Evolutionary conservation across 208 protist species (phyloP).

Genomic region (Angomonas deanei): DNA sequence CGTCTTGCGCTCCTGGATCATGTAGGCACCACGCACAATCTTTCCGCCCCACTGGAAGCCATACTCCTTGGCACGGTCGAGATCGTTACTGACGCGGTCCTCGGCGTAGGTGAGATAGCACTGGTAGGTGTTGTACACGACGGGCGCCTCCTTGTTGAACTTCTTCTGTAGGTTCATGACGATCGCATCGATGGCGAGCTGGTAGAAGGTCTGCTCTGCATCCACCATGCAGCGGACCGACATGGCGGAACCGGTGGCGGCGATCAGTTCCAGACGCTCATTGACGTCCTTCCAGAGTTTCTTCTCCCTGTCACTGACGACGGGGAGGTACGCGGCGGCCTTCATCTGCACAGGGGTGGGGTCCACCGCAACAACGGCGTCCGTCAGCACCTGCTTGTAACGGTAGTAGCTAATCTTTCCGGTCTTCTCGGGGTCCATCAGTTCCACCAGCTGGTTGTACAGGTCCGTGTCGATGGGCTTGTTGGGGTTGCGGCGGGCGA

Average conservation of each 20-base stretch:
- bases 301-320: conserved; percentile 70
- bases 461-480: conserved; percentile 42
- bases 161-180: conserved; percentile 73
- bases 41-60: conserved; percentile 92
- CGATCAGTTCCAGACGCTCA: conserved; percentile 64
- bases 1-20: conserved; percentile 82
- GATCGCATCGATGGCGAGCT: conserved; percentile 94
- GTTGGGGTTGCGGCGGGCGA: conserved; percentile 22
- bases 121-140: conserved; percentile 97
- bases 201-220: conserved; percentile 96
- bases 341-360: conserved; percentile 47
- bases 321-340: conserved; percentile 58
- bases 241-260: conserved; percentile 51
- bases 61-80: conserved; percentile 64
- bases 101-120: conserved; percentile 94
- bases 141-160: conserved; percentile 89
- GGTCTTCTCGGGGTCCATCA: conserved; percentile 60
- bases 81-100: conserved; percentile 83
- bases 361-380: conserved; percentile 57
- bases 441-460: conserved; percentile 42
- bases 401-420: conserved; percentile 83
- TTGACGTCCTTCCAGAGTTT: conserved; percentile 64
- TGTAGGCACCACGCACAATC: conserved; percentile 96
- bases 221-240: conserved; percentile 90
- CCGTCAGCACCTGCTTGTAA: conserved; percentile 82